phyloP scores from a whole-genome alignment of 2,329 filamentous ascomycete genomes.

The Neonectria coccinea region DNA sequence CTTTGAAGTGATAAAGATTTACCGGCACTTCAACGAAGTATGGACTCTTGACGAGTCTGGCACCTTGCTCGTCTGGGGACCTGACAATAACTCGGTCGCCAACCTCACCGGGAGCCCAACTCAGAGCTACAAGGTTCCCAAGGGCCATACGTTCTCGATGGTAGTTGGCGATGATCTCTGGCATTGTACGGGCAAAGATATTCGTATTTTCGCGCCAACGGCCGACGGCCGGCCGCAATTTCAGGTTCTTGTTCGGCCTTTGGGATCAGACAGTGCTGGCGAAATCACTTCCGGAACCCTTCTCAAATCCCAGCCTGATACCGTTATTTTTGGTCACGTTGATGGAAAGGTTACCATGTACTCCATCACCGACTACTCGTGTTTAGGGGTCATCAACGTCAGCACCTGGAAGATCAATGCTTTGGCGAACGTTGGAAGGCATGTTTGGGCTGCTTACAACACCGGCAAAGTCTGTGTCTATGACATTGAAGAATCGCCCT shows the following conservation, averaged over 20 bases:
- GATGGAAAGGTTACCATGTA: slow-evolving; percentile 98
- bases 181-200: slow-evolving; percentile 88
- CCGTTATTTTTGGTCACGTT: slow-evolving; percentile 89
- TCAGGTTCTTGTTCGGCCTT: slow-evolving; percentile 77
- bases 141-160: slow-evolving; percentile 88
- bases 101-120: slow-evolving; percentile 78
- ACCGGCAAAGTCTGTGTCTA: slow-evolving; percentile 95
- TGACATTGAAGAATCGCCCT: slow-evolving; percentile 84
- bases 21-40: slow-evolving; percentile 86
- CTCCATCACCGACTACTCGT: slow-evolving; percentile 79
- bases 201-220: slow-evolving; percentile 84
- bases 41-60: slow-evolving; percentile 96
- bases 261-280: slow-evolving; percentile 79
- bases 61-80: slow-evolving; percentile 86
- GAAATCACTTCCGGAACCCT: slow-evolving; percentile 89
- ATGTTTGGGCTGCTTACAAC: slow-evolving; percentile 94
- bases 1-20: slow-evolving; percentile 84
- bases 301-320: slow-evolving; percentile 78
- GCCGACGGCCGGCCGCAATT: slow-evolving; percentile 76
- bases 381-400: slow-evolving; percentile 83
- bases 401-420: slow-evolving; percentile 97
- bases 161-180: slow-evolving; percentile 87
- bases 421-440: slow-evolving; percentile 81
- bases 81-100: slow-evolving; percentile 77
- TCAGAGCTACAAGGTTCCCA: slow-evolving; percentile 81